Conservation (phyloP, 306 rosid species). For the Gillenia trifoliata region DNA sequence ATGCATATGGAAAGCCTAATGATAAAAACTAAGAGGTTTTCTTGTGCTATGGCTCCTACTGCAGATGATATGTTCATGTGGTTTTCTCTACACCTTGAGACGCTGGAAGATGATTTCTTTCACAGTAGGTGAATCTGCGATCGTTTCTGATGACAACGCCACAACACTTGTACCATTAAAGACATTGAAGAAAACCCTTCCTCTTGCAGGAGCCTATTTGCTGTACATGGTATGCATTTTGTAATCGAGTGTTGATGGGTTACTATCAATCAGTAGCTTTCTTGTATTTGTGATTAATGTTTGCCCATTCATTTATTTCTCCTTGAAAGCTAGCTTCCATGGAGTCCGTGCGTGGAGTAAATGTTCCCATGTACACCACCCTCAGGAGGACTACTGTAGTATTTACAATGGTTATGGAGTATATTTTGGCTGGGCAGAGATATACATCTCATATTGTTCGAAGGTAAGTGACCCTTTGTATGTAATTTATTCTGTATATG, state of each 20-base stretch:
- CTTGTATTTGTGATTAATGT: slow-evolving; percentile 8
- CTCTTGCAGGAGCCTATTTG: slow-evolving; percentile 84
- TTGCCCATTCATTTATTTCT: slow-evolving; percentile 33
- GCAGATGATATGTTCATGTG: slow-evolving; percentile 83
- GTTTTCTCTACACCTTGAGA: slow-evolving; percentile 67
- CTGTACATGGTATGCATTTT: slow-evolving; percentile 72
- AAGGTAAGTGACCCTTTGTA: slow-evolving; percentile 51
- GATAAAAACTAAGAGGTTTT: not conserved
- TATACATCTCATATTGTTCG: slow-evolving; percentile 64
- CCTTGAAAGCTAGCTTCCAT: slow-evolving; percentile 82
- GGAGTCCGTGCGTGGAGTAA: slow-evolving; percentile 98
- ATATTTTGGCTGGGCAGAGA: slow-evolving; percentile 71
- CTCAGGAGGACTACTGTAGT: slow-evolving; percentile 93
- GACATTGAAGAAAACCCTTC: slow-evolving; percentile 76
- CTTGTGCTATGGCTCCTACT: slow-evolving; percentile 18
- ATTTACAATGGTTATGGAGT: slow-evolving; percentile 82
- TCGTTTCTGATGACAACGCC: slow-evolving; percentile 41
- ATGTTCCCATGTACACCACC: slow-evolving; percentile 98
- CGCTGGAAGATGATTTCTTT: slow-evolving; percentile 72
- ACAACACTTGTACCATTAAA: slow-evolving; percentile 56
- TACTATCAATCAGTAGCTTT: not conserved
- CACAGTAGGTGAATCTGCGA: slow-evolving; percentile 46
- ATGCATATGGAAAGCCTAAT: slow-evolving; percentile 14
- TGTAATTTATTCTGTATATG: not conserved
- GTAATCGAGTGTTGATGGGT: not conserved